Evolutionary conservation across 768 basidiomycete genomes (phyloP).

Genomic region (Lactarius sanguifluus): DNA sequence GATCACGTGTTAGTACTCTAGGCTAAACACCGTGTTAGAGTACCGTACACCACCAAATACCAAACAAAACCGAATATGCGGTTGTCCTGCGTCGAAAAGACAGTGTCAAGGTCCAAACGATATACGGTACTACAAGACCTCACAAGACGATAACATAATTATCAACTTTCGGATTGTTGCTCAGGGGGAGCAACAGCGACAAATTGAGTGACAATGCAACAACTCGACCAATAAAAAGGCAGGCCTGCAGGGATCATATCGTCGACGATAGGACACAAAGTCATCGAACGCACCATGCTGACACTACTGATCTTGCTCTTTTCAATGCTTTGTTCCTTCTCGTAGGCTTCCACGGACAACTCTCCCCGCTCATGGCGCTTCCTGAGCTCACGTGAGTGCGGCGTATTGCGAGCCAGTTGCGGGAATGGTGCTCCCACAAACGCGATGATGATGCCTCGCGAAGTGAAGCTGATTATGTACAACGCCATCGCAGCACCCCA

Average conservation of each 20-base stretch:
- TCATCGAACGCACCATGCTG: slow-evolving; percentile 54
- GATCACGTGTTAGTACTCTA: not conserved
- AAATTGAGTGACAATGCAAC: slow-evolving; percentile 64
- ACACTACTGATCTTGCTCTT: slow-evolving; percentile 86
- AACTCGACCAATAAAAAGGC: slow-evolving; percentile 77
- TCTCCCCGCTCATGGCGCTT: slow-evolving; percentile 60
- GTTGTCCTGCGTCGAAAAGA: slow-evolving; percentile 50
- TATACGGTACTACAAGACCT: slow-evolving; percentile 27
- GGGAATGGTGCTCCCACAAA: slow-evolving; percentile 81
- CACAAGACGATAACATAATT: slow-evolving; percentile 75
- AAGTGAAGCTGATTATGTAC: slow-evolving; percentile 77
- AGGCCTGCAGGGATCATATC: slow-evolving; percentile 45
- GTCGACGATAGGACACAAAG: not conserved
- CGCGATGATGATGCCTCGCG: slow-evolving; percentile 77
- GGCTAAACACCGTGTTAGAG: not conserved
- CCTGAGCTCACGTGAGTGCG: slow-evolving; percentile 54
- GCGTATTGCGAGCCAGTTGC: slow-evolving; percentile 75
- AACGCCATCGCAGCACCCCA: slow-evolving; percentile 77
- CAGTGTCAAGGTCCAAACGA: not conserved
- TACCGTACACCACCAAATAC: slow-evolving; percentile 84
- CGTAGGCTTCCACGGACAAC: slow-evolving; percentile 61
- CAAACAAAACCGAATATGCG: slow-evolving; percentile 72
- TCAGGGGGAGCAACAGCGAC: slow-evolving; percentile 64
- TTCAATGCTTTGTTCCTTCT: slow-evolving; percentile 73
- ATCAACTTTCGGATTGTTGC: slow-evolving; percentile 59